Base-by-base conservation (phyloP, 2,329 filamentous ascomycete species). In the Ceratocystis alfenasii region DNA sequence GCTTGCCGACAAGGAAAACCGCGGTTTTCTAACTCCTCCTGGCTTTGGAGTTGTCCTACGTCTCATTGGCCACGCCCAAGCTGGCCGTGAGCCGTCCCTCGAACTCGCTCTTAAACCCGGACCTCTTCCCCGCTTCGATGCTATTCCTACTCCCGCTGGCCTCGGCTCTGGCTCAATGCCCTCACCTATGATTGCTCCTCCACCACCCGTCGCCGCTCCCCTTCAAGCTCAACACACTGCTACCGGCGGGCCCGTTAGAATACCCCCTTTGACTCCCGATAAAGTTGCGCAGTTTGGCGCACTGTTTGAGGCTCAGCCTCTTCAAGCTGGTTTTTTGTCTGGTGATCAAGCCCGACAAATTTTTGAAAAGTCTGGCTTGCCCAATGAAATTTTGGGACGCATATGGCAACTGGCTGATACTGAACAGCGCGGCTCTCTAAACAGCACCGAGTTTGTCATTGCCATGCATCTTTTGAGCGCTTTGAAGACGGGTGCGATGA, bases 321-420 rank as follows among this genome's bases (percentile, higher is more conserved):
- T 90, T 17, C 84, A 88, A 69, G 85, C 85, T 75, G 90, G 87
- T 25, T 78, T 92, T 66, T 82, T 99, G 6, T 86, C 90, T 28
- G 90, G 90, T 63, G 90, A 95, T 70, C 85, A 87, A 69, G 93
- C 94, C 55, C 95, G 94, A 76, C 85, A 88, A 71, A 97, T 99
- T 69, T 99, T 99, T 72, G 93, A 97, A 75, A 90, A 91, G 74
- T 93, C 93, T 1, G 86, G 88, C 65, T 78, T 99, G 69, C 88
- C 93, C 4, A 96, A 95, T 74, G 91, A 97, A 71, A 83, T 89
- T 10, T 81, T 99, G 41, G 92, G 92, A n/a, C 86, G 88, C 70
- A 96, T 99, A 78, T 99, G 94, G 94, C 91, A 89, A 71, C 81
- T 99, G 68, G 88, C 92, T 25, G 94, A 99, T 74, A 94, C 90